A percentile compares a stretch with the other conserved stretches of the same genome.
These are phyloP conservation scores for Coccomyxa sp. DNA, from an alignment of 139 green algal genomes.

Conservation along the genomic window DNA sequence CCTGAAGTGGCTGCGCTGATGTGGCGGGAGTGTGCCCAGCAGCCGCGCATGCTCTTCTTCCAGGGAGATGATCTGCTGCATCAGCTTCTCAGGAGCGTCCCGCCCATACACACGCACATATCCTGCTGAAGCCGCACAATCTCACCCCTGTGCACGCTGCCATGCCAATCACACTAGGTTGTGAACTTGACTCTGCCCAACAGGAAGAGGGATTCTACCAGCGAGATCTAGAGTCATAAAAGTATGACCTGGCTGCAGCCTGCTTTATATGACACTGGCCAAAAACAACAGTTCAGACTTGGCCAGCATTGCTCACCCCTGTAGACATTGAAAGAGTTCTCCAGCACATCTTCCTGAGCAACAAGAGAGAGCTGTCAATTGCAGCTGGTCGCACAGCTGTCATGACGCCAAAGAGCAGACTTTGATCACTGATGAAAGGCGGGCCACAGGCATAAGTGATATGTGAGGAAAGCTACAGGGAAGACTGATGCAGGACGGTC, in stretches of 20 bases:
- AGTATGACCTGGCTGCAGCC: neutral
- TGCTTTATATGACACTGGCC: neutral
- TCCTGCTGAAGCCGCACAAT: neutral
- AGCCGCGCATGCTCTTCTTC: slow-evolving; percentile 3
- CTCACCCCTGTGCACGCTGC: neutral
- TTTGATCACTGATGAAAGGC: neutral
- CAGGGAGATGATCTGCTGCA: slow-evolving; percentile 9
- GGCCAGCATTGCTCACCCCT: slow-evolving; percentile 12
- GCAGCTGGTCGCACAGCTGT: neutral
- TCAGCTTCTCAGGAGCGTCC: slow-evolving; percentile 9
- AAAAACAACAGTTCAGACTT: neutral
- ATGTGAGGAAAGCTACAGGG: neutral
- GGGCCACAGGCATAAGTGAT: neutral
- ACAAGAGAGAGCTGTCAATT: neutral
- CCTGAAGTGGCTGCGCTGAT: neutral
- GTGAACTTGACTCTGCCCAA: neutral
- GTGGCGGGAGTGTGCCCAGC: neutral
- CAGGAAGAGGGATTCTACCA: neutral
- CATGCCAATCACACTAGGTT: neutral
- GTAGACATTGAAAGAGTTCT: slow-evolving; percentile 32
- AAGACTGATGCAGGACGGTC: neutral
- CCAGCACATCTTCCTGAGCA: slow-evolving; percentile 21
- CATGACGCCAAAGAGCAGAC: neutral
- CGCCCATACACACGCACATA: slow-evolving; percentile 19
- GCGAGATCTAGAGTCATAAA: neutral